These are phyloP conservation scores for Rhynchospora pubera DNA, from an alignment of 176 grass and related monocot genomes.

Conservation along the genomic window DNA sequence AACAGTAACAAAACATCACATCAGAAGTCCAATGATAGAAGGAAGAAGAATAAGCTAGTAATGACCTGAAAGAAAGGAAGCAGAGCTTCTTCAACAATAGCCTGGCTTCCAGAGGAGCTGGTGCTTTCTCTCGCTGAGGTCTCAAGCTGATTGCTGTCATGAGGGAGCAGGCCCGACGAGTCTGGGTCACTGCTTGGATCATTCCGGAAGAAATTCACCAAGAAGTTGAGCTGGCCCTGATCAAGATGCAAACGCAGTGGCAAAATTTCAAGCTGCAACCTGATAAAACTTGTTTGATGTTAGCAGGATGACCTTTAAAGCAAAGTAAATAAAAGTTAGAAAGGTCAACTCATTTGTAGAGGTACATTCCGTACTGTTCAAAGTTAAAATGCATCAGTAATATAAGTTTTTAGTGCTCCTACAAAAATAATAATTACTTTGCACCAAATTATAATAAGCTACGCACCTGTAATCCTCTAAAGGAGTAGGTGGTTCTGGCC, in stretches of 20 bases:
- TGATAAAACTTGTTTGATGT: slow-evolving; percentile 33
- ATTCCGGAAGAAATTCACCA: slow-evolving; percentile 68
- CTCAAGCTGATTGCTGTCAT: slow-evolving; percentile 37
- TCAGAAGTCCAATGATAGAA: neutral
- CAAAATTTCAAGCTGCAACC: slow-evolving; percentile 72
- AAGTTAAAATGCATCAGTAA: neutral
- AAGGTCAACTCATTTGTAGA: neutral
- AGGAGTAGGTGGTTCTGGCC: slow-evolving; percentile 68
- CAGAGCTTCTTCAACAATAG: slow-evolving; percentile 70
- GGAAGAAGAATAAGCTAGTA: neutral
- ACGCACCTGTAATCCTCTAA: slow-evolving; percentile 92
- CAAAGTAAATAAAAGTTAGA: neutral
- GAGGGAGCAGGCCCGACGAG: slow-evolving; percentile 20
- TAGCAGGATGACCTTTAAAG: neutral
- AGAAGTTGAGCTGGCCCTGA: slow-evolving; percentile 88
- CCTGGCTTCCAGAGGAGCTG: slow-evolving; percentile 27
- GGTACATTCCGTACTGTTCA: neutral
- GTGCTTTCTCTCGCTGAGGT: slow-evolving; percentile 25
- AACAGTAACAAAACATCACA: neutral
- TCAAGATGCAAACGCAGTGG: slow-evolving; percentile 92
- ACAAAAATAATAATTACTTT: neutral
- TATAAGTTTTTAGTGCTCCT: neutral
- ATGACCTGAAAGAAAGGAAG: slow-evolving; percentile 99
- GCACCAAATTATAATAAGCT: neutral
- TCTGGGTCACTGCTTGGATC: slow-evolving; percentile 32